Evolutionary conservation across 2,329 filamentous ascomycete genomes (phyloP).

Genomic region (Bretziella fagacearum): DNA sequence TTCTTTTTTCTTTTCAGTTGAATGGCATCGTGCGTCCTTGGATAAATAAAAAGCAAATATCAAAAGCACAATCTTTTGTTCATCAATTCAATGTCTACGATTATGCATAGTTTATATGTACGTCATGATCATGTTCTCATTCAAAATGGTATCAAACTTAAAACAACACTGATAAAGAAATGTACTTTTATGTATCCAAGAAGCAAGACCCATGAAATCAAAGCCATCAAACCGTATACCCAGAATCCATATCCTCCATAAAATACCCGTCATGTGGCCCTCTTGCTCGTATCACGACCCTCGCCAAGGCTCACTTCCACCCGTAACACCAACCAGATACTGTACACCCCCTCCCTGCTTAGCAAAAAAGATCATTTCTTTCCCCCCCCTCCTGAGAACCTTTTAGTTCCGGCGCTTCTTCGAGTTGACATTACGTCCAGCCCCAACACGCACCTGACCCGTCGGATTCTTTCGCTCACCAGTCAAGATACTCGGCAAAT

Average conservation of each 20-base stretch:
- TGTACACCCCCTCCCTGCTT: neutral
- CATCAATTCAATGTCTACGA: neutral
- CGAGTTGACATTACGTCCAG: constrained; percentile 73
- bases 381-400: neutral
- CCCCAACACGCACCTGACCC: constrained; percentile 63
- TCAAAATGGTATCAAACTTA: too few relatives aligned
- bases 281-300: neutral
- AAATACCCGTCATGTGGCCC: too few relatives aligned
- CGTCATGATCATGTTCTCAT: too few relatives aligned
- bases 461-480: constrained; percentile 51
- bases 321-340: neutral
- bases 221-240: neutral
- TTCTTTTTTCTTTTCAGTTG: constrained; percentile 13
- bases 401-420: constrained; percentile 12
- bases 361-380: neutral
- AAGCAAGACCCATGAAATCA: neutral
- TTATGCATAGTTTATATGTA: too few relatives aligned
- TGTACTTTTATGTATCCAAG: constrained; percentile 12
- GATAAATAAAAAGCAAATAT: constrained; percentile 12
- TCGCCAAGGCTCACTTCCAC: neutral
- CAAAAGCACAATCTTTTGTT: neutral
- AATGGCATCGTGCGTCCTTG: constrained; percentile 12
- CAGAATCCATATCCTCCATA: neutral
- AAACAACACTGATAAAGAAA: neutral
- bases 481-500: constrained; percentile 67